Conservation (phyloP, 768 basidiomycete species). For the Lactarius psammicola region DNA sequence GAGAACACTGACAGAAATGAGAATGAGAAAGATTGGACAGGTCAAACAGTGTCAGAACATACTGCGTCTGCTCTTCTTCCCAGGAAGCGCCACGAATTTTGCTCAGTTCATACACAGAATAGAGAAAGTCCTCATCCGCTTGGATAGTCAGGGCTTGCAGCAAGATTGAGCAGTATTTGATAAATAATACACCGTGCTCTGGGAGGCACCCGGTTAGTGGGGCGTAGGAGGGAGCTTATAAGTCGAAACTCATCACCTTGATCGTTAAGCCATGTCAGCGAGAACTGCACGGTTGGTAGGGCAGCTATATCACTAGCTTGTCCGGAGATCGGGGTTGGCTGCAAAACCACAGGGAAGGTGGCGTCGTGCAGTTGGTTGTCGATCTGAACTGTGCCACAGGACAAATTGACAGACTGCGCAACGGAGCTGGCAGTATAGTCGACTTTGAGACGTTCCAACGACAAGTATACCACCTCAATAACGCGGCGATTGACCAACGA, state of each 20-base stretch:
- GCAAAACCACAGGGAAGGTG: conserved; percentile 89
- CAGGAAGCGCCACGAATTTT: conserved; percentile 91
- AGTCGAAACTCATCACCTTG: conserved; percentile 56
- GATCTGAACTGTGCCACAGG: conserved; percentile 85
- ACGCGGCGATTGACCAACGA: conserved; percentile 87
- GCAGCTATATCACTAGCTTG: conserved; percentile 73
- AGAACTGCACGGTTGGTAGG: conserved; percentile 85
- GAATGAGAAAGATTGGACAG: conserved; percentile 10
- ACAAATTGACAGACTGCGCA: conserved; percentile 76
- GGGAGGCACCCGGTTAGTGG: conserved; percentile 9
- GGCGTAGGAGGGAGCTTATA: neutral
- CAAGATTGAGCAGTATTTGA: conserved; percentile 95
- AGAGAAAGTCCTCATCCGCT: conserved; percentile 95
- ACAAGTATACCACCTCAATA: conserved; percentile 87
- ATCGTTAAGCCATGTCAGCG: conserved; percentile 89
- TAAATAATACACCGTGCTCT: conserved; percentile 98
- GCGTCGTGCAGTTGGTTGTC: conserved; percentile 99
- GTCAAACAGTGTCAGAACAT: conserved; percentile 33
- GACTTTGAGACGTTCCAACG: conserved; percentile 73
- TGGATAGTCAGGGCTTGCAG: conserved; percentile 94
- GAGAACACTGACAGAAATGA: conserved; percentile 52
- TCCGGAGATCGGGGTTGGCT: conserved; percentile 85
- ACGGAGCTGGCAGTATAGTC: conserved; percentile 79
- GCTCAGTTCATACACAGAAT: conserved; percentile 86
- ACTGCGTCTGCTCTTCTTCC: conserved; percentile 79